phyloP scores from a whole-genome alignment of 2,329 filamentous ascomycete species.

The Apiospora koreana region DNA sequence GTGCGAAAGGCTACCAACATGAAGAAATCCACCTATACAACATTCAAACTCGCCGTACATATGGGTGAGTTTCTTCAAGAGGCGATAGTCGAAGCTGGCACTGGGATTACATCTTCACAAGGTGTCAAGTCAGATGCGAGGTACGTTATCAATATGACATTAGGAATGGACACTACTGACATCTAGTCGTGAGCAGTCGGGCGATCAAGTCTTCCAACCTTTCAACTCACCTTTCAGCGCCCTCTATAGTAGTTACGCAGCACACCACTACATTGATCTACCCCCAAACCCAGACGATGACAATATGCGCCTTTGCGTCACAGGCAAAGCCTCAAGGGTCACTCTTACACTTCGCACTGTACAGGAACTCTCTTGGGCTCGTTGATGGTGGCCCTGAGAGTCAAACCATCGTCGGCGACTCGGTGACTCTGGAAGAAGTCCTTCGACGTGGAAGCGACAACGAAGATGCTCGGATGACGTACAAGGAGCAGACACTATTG shows the following conservation, averaged over 20 bases:
- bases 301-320: background rate
- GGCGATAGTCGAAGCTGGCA: background rate
- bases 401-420: background rate
- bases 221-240: background rate
- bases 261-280: background rate
- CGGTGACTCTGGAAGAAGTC: background rate
- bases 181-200: fast-evolving
- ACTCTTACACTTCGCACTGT: background rate
- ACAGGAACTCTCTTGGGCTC: background rate
- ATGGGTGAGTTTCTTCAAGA: background rate
- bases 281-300: background rate
- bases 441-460: background rate
- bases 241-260: background rate
- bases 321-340: background rate
- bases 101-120: background rate
- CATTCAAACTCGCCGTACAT: background rate
- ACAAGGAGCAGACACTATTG: background rate
- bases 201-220: too few relatives aligned
- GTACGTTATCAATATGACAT: background rate
- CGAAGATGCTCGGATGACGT: background rate
- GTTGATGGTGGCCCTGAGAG: background rate
- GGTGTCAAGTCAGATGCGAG: background rate
- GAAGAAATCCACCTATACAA: background rate
- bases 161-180: background rate
- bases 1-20: background rate